Evolutionary conservation across 2,329 filamentous ascomycete species (phyloP).

Genomic region (Colletotrichum sp.): DNA sequence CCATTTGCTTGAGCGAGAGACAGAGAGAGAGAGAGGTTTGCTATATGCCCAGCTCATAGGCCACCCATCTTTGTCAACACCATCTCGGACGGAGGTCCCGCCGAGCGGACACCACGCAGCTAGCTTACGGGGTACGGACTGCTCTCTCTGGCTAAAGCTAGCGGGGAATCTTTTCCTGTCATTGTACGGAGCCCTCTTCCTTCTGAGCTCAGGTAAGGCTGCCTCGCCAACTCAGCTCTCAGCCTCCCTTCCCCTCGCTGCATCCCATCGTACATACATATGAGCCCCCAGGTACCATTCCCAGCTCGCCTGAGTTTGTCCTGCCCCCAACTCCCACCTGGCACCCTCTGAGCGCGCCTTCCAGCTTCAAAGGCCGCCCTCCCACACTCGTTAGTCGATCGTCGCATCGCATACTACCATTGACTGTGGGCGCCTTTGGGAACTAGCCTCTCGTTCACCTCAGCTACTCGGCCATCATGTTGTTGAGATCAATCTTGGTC

Average conservation of each 20-base stretch:
- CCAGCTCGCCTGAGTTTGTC: neutral
- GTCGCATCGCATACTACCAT: neutral
- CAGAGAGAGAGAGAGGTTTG: neutral
- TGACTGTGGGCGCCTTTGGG: neutral
- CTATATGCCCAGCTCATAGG: neutral
- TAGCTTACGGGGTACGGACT: constrained; percentile 7
- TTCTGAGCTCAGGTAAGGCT: constrained; percentile 10
- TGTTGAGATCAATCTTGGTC: neutral
- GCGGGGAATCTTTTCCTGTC: neutral
- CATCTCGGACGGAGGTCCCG: constrained; percentile 9
- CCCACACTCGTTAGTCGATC: constrained; percentile 11
- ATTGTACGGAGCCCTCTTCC: neutral
- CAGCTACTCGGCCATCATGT: neutral
- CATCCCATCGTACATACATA: constrained; percentile 16
- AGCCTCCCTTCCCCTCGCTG: constrained; percentile 2
- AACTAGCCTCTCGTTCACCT: neutral
- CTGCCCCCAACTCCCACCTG: constrained; percentile 2
- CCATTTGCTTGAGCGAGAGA: neutral
- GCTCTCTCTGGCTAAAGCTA: neutral
- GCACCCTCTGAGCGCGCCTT: constrained; percentile 1
- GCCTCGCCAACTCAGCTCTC: constrained; percentile 7
- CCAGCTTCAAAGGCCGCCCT: neutral
- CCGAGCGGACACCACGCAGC: neutral
- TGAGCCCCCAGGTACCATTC: constrained; percentile 10
- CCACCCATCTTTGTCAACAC: neutral